phyloP scores from a whole-genome alignment of 2,329 filamentous ascomycete species.

The Drechslera avenae region DNA sequence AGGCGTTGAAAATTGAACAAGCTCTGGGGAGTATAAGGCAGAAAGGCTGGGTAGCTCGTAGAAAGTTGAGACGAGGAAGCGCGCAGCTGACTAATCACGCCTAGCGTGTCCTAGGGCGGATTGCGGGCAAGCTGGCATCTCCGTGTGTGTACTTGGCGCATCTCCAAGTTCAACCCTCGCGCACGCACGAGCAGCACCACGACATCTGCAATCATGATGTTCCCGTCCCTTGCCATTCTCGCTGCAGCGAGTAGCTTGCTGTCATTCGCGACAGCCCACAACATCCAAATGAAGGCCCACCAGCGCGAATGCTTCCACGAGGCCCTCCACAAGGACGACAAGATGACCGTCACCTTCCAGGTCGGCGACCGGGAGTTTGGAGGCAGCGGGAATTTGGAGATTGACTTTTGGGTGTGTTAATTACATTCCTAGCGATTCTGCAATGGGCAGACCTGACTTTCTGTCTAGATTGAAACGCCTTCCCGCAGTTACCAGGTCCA shows the following conservation, averaged over 20 bases:
- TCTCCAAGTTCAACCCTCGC: conserved; percentile 10
- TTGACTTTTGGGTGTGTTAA: conserved; percentile 89
- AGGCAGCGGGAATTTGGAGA: conserved; percentile 88
- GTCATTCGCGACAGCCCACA: conserved; percentile 77
- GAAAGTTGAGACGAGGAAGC: background rate
- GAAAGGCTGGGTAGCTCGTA: background rate
- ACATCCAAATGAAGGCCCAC: conserved; percentile 92
- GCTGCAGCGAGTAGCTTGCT: conserved; percentile 61
- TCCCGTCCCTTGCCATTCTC: conserved; percentile 46
- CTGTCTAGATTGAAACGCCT: conserved; percentile 75
- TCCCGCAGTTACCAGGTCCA: conserved; percentile 75
- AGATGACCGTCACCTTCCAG: conserved; percentile 98
- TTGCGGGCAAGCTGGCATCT: conserved; percentile 44
- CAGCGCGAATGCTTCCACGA: conserved; percentile 98
- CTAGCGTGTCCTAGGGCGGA: conserved; percentile 15
- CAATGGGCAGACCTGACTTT: conserved; percentile 12
- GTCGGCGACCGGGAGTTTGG: conserved; percentile 97
- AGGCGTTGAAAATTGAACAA: no score
- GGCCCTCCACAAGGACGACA: conserved; percentile 86
- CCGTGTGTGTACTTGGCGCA: conserved; percentile 24
- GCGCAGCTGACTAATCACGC: conserved; percentile 3
- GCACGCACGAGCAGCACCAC: conserved; percentile 18
- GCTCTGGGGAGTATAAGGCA: no score
- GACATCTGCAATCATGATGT: conserved; percentile 39
- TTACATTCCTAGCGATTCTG: background rate